Conservation (phyloP, 1,284 basidiomycete genomes). For the Sporisorium graminicola region DNA sequence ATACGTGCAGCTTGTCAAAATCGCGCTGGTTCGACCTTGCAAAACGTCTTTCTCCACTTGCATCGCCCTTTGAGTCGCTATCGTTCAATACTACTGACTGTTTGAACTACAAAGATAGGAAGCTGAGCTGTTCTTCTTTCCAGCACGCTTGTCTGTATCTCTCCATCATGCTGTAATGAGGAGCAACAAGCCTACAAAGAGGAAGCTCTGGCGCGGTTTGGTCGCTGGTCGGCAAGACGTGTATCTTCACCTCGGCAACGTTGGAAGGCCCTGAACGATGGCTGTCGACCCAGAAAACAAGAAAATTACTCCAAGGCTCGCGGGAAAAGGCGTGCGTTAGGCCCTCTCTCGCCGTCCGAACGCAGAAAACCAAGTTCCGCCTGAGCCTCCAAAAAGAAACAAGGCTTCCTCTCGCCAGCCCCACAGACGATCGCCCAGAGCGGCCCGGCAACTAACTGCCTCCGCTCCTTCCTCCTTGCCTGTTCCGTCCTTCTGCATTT, state of each 20-base stretch:
- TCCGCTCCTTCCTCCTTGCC: neutral
- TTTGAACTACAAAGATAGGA: neutral
- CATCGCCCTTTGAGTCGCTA: neutral
- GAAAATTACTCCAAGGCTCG: neutral
- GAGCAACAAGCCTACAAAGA: constrained; percentile 11
- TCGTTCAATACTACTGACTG: too few relatives aligned
- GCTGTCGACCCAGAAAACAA: constrained; percentile 1
- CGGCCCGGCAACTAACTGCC: neutral
- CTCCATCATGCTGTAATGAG: too few relatives aligned
- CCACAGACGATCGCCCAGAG: neutral
- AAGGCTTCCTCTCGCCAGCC: constrained; percentile 12
- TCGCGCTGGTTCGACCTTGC: constrained; percentile 18
- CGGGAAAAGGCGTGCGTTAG: constrained; percentile 6
- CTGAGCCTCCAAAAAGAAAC: neutral
- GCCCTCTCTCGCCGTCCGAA: too few relatives aligned
- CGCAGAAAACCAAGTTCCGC: constrained; percentile 1
- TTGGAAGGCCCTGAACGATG: neutral
- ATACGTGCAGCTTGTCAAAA: constrained; percentile 28
- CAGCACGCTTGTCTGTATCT: neutral
- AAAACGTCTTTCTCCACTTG: neutral
- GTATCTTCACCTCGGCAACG: constrained; percentile 19
- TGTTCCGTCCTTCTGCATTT: neutral
- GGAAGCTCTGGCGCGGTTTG: constrained; percentile 33
- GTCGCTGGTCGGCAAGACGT: neutral
- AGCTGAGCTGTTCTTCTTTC: constrained; percentile 3